Evolutionary conservation across 257 asterid genomes (phyloP).

Genomic region (Solanum clarkiae): DNA sequence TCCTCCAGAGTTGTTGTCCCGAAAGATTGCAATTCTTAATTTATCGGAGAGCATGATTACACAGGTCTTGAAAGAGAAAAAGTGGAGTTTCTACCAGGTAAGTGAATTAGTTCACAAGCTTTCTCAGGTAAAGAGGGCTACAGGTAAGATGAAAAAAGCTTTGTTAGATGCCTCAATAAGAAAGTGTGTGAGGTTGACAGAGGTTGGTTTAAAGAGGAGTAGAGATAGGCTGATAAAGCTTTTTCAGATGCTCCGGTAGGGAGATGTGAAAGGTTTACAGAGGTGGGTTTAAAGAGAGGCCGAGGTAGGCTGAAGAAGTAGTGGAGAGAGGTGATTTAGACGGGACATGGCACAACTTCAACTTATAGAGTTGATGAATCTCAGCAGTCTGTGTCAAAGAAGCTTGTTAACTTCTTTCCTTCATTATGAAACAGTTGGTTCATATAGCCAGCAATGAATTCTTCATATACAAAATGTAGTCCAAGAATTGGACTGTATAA

Average conservation of each 20-base stretch:
- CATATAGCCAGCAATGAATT: neutral
- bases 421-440: too few species aligned
- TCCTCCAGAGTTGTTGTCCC: neutral
- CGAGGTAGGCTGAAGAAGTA: too few species aligned
- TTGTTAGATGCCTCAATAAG: neutral
- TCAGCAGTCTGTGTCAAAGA: constrained; percentile 11
- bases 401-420: constrained; percentile 5
- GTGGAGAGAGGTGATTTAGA: neutral
- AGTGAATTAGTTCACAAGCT: neutral
- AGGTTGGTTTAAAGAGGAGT: neutral
- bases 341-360: neutral
- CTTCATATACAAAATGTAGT: neutral
- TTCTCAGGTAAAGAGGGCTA: neutral
- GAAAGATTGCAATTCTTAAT: constrained; percentile 19
- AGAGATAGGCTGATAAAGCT: neutral
- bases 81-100: neutral
- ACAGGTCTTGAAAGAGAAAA: neutral
- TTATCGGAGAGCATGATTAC: constrained; percentile 13
- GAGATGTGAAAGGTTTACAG: neutral
- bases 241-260: neutral
- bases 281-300: neutral
- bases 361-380: neutral
- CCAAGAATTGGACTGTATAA: neutral
- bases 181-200: neutral
- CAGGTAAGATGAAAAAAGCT: accelerated